phyloP scores from a whole-genome alignment of 768 basidiomycete species.

The Infundibulicybe gibba region DNA sequence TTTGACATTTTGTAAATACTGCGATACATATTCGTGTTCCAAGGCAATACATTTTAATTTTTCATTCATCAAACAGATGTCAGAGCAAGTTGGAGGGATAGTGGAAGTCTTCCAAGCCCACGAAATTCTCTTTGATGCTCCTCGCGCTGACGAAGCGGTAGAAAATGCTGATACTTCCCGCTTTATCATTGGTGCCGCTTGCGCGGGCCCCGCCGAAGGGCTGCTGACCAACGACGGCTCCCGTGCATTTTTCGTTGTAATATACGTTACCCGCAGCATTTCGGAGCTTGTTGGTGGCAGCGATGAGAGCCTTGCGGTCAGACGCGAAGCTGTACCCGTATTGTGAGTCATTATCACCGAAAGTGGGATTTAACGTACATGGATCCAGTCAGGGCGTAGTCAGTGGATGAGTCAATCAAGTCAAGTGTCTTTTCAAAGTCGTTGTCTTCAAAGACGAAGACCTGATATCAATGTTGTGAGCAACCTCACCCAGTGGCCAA shows the following conservation, averaged over 20 bases:
- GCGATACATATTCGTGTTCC: no score
- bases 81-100: conserved; percentile 88
- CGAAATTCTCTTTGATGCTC: conserved; percentile 97
- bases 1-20: no score
- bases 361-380: conserved; percentile 52
- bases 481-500: neutral
- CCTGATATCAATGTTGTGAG: conserved; percentile 32
- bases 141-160: conserved; percentile 82
- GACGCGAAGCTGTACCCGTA: conserved; percentile 62
- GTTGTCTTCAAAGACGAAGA: conserved; percentile 85
- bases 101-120: conserved; percentile 69
- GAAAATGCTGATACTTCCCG: conserved; percentile 70
- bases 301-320: conserved; percentile 77
- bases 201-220: conserved; percentile 94
- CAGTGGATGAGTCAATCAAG: conserved; percentile 80
- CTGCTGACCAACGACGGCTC: conserved; percentile 96
- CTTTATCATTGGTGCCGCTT: conserved; percentile 98
- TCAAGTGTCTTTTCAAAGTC: conserved; percentile 86
- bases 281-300: conserved; percentile 78
- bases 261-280: conserved; percentile 96
- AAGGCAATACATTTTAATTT: no score
- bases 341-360: conserved; percentile 8
- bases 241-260: conserved; percentile 98
- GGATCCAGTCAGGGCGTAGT: conserved; percentile 92
- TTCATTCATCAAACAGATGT: conserved; percentile 3